Conservation (phyloP, 352 stramenopile species). For the Pythium grandisporangium region DNA sequence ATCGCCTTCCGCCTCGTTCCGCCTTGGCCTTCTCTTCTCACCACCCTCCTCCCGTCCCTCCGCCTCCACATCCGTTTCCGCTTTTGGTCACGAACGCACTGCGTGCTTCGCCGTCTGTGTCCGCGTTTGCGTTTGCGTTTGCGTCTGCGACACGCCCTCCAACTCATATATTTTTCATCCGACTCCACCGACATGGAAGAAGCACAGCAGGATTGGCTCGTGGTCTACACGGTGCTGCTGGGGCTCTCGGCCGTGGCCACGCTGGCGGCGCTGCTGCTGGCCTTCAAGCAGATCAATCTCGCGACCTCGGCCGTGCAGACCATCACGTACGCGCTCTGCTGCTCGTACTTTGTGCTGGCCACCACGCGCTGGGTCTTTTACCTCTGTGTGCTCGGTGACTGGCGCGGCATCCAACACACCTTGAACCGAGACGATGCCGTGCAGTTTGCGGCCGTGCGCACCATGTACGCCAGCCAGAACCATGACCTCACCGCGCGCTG, state of each 20-base stretch:
- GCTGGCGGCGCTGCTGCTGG: slow-evolving; percentile 36
- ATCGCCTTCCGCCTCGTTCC: too few species aligned
- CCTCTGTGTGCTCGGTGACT: slow-evolving; percentile 37
- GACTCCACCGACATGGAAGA: slow-evolving; percentile 43
- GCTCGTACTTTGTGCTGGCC: slow-evolving; percentile 59
- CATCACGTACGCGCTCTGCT: slow-evolving; percentile 53
- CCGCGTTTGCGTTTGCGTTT: too few species aligned
- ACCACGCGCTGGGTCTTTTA: slow-evolving; percentile 43
- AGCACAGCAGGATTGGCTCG: slow-evolving; percentile 42
- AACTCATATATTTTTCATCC: too few species aligned
- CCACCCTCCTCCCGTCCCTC: too few species aligned
- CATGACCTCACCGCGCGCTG: slow-evolving; percentile 19
- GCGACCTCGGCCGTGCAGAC: slow-evolving; percentile 56
- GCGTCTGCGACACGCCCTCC: too few species aligned
- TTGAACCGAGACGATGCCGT: slow-evolving; percentile 37
- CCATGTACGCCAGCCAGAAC: slow-evolving; percentile 25
- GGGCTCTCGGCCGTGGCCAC: slow-evolving; percentile 29
- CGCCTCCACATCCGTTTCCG: too few species aligned
- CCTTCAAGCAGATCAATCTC: slow-evolving; percentile 54
- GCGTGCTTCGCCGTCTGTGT: too few species aligned
- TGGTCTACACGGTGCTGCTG: slow-evolving; percentile 46
- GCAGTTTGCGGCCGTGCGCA: slow-evolving; percentile 35
- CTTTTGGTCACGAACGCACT: too few species aligned
- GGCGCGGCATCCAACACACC: slow-evolving; percentile 29
- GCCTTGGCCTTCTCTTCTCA: too few species aligned